Conservation (phyloP, 495 filamentous ascomycete genomes). For the Penicillium simplicissimum region DNA sequence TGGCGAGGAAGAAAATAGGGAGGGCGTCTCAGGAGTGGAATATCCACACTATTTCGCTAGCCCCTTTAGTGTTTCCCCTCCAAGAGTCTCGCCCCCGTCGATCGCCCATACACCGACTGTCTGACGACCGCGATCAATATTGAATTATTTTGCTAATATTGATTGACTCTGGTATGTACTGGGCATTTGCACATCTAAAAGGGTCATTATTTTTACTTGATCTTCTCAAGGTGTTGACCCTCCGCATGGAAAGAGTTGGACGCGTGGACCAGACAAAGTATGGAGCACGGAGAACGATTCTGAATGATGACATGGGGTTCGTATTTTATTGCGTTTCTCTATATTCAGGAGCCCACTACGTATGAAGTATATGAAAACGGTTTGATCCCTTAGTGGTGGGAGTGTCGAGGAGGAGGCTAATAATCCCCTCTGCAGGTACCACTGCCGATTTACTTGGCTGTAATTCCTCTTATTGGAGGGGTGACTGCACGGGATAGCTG, state of each 20-base stretch:
- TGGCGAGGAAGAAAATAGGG: slow-evolving; percentile 22
- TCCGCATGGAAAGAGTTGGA: slow-evolving; percentile 6
- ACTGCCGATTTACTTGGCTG: neutral
- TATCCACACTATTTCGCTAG: slow-evolving; percentile 23
- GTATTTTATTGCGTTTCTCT: neutral
- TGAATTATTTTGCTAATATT: neutral
- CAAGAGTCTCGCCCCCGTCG: slow-evolving; percentile 30
- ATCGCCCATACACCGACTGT: slow-evolving; percentile 35
- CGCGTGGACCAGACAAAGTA: neutral
- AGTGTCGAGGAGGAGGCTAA: neutral
- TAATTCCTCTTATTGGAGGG: slow-evolving; percentile 4
- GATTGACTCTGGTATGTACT: neutral
- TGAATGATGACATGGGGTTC: neutral
- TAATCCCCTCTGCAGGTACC: slow-evolving; percentile 7
- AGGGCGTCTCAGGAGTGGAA: slow-evolving; percentile 17
- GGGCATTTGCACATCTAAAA: neutral
- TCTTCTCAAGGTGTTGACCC: neutral
- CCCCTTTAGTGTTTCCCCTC: slow-evolving; percentile 27
- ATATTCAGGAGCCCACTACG: neutral
- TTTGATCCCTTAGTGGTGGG: neutral
- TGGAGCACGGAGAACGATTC: neutral
- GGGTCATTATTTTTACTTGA: neutral
- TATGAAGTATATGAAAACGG: neutral
- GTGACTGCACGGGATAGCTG: neutral
- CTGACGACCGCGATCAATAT: slow-evolving; percentile 13